Conservation (phyloP, 805 yeast genomes). For the Dipodascopsis uninucleata region DNA sequence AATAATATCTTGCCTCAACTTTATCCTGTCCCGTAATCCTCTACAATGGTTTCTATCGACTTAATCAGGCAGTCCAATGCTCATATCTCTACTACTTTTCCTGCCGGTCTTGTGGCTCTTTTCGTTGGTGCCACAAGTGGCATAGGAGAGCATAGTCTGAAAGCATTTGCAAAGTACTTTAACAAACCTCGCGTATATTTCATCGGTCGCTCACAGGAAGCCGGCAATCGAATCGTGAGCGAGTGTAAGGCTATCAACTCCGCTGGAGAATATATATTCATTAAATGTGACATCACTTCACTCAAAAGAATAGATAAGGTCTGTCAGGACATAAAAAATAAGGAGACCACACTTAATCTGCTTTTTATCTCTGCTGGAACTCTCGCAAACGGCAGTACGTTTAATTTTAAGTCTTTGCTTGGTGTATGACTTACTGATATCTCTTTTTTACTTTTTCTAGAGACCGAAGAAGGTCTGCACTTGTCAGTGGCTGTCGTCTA, state of each 20-base stretch:
- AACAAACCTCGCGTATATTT: constrained; percentile 1
- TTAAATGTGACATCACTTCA: constrained; percentile 1
- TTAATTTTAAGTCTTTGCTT: not conserved
- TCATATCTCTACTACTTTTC: not conserved
- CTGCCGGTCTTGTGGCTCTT: constrained; percentile 2
- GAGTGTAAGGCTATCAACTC: constrained; percentile 4
- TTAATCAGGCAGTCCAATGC: not conserved
- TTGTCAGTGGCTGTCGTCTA: not conserved
- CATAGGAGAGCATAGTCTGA: constrained; percentile 1
- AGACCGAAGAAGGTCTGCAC: not conserved
- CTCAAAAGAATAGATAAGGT: not conserved
- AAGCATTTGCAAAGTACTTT: constrained; percentile 1
- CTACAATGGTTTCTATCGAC: not conserved
- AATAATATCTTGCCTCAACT: too few species aligned
- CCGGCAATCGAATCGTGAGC: not conserved
- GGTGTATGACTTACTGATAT: not conserved
- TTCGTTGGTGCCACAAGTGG: constrained; percentile 6
- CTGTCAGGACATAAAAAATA: not conserved
- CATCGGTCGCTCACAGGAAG: constrained; percentile 4
- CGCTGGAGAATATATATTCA: constrained; percentile 2
- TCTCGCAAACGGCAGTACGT: not conserved
- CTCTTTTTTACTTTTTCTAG: too few species aligned
- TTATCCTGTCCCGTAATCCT: too few species aligned
- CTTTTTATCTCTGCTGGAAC: constrained; percentile 1
- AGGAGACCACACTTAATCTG: not conserved